A percentile compares a stretch with the other conserved stretches of the same genome.
phyloP scores from a whole-genome alignment of 129 eudicot species.

The Tanacetum coccineum region DNA sequence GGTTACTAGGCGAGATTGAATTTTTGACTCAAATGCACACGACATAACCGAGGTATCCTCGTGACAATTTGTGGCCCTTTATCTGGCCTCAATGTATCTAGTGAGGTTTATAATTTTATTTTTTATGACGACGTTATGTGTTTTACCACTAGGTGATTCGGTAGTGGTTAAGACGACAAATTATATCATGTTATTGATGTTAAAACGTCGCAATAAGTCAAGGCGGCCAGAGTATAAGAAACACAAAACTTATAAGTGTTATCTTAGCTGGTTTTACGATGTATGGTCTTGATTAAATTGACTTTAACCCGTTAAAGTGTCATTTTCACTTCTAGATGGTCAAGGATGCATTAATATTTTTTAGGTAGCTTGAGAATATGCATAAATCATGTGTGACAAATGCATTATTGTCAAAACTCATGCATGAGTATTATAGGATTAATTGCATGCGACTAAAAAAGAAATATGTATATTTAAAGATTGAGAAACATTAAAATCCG shows the following conservation, averaged over 20 bases:
- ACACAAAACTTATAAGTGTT: not conserved
- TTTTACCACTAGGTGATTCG: no score
- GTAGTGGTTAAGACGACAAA: no score
- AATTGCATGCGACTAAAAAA: slow-evolving; percentile 8
- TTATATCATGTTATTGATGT: no score
- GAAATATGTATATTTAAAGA: not conserved
- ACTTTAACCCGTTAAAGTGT: slow-evolving; percentile 27
- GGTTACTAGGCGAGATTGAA: not conserved
- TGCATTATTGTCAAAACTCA: slow-evolving; percentile 1
- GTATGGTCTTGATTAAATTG: slow-evolving; percentile 19
- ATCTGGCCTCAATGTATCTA: no score
- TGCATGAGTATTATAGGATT: slow-evolving; percentile 17
- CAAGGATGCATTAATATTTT: slow-evolving; percentile 26
- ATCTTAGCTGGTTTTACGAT: slow-evolving; percentile 18
- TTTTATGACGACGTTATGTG: no score
- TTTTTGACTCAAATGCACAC: no score
- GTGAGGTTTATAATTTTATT: no score
- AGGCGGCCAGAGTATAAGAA: slow-evolving; percentile 5
- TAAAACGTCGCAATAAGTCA: slow-evolving; percentile 13
- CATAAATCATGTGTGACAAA: slow-evolving; percentile 24
- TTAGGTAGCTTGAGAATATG: slow-evolving; percentile 35
- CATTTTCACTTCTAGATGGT: slow-evolving; percentile 32
- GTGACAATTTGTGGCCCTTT: not conserved
- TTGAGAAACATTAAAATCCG: not conserved
- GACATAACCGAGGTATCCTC: not conserved